Conservation (phyloP, 179 eudicot species). For the Actinidia arguta region DNA sequence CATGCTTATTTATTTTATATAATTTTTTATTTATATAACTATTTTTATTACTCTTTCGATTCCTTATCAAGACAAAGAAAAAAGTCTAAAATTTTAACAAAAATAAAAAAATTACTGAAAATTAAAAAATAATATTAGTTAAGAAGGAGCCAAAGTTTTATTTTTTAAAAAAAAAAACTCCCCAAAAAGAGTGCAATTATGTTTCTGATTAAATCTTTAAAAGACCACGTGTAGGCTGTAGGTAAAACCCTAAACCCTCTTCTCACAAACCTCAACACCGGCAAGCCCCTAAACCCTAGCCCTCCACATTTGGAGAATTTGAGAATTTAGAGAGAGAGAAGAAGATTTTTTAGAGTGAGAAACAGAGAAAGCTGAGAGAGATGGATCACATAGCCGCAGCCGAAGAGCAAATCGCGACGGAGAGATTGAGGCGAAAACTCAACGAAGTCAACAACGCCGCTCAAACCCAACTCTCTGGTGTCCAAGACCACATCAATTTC, state of each 20-base stretch:
- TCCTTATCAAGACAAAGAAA: too few relatives aligned
- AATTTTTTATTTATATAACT: too few relatives aligned
- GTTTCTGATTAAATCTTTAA: too few relatives aligned
- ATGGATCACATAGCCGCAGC: conserved; percentile 74
- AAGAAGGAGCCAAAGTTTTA: too few relatives aligned
- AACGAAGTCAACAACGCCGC: conserved; percentile 84
- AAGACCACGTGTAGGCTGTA: not conserved
- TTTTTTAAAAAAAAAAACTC: too few relatives aligned
- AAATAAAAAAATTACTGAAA: too few relatives aligned
- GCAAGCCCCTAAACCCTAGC: not conserved
- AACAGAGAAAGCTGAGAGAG: conserved; percentile 21
- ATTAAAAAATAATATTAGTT: too few relatives aligned
- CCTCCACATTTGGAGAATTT: not conserved
- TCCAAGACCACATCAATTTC: conserved; percentile 96
- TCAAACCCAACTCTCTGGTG: conserved; percentile 74
- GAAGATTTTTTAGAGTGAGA: too few relatives aligned
- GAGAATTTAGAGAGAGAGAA: not conserved
- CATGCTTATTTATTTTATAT: too few relatives aligned
- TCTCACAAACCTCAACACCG: not conserved
- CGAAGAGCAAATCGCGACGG: conserved; percentile 79
- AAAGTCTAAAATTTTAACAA: too few relatives aligned
- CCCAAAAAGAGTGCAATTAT: too few relatives aligned
- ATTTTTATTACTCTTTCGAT: too few relatives aligned
- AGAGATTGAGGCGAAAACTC: conserved; percentile 82
- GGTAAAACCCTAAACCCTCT: conserved; percentile 15